Percentiles rank a stretch among this genome's conserved stretches.
Evolutionary conservation across 371 early-diverging fungal genomes (phyloP).

Genomic region (Phascolomyces articulosus): DNA sequence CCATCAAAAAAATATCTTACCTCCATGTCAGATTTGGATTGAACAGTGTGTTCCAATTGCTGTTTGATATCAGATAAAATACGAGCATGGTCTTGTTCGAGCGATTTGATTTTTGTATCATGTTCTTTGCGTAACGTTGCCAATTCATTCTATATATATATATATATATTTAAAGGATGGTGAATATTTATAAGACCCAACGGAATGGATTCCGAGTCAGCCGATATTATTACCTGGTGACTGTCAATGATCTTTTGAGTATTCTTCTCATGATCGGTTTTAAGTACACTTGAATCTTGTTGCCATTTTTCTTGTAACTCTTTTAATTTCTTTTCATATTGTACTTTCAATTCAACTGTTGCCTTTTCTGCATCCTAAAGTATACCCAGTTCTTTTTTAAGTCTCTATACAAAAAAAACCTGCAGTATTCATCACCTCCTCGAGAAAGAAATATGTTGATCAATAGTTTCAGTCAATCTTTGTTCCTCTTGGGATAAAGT

Average conservation of each 20-base stretch:
- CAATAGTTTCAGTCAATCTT: too few relatives aligned
- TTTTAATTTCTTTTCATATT: background rate
- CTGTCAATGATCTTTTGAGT: constrained; percentile 4
- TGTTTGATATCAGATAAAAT: constrained; percentile 1
- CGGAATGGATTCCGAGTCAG: constrained; percentile 1
- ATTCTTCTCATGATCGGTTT: constrained; percentile 4
- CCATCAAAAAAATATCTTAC: background rate
- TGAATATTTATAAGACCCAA: too few relatives aligned
- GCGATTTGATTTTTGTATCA: constrained; percentile 10
- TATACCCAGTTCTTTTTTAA: background rate
- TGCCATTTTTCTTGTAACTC: background rate
- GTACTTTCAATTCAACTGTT: background rate
- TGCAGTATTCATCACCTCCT: too few relatives aligned
- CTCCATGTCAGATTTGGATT: background rate
- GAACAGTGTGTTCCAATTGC: background rate
- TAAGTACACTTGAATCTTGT: background rate
- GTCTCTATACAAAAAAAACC: too few relatives aligned
- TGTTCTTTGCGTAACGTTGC: constrained; percentile 14
- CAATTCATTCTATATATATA: constrained; percentile 17
- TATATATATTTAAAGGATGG: too few relatives aligned
- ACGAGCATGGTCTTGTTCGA: constrained; percentile 7
- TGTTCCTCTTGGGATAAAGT: too few relatives aligned
- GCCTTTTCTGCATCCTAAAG: constrained; percentile 7
- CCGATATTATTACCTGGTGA: constrained; percentile 8
- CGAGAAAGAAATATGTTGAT: too few relatives aligned